Base-by-base conservation (phyloP, 805 yeast species). In the Candida sakaeoensis region DNA sequence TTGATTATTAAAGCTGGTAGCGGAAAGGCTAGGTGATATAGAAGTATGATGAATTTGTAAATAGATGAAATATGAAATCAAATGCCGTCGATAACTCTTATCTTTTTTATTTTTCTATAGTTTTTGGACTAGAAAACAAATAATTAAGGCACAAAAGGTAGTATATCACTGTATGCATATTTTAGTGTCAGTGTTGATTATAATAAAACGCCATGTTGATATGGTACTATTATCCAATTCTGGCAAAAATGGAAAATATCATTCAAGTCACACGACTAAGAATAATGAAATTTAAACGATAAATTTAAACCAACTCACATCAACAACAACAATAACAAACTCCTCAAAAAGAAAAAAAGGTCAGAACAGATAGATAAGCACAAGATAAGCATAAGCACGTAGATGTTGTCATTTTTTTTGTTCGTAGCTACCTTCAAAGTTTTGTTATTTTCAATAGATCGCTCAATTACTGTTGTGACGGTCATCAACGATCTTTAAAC, bases 1-100 rank as follows among this genome's bases (percentile, higher is more conserved):
- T 68, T 84, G 27, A 64, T 80, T 37, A 79, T 89, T 62, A 83
- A 83, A 56, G 82, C 89, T 3, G 80, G 79, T 38, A 82, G 81
- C 21, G 86, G 83, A 32, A 80, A 79, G 58, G 25, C 41, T 17
- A 38, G 50, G 35, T 46, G 40, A n/a, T n/a, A n/a, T n/a, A n/a
- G n/a, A n/a, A n/a, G n/a, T n/a, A n/a, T n/a, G n/a, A n/a, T n/a
- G 30, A 21, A 13, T 23, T 21, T 40, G 36, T 35, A 40, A 18
- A 26, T 39, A 24, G 40, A 39, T 8, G n/a, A n/a, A n/a, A n/a
- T n/a, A n/a, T n/a, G n/a, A 21, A 21, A 21, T 21, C 9, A 21
- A 21, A 21, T 26, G 29, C 15, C 29, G n/a, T 26, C n/a, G 29
- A 26, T n/a, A n/a, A n/a, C n/a, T n/a, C n/a, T n/a, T n/a, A n/a